Conservation (phyloP, 331 rosid genomes). For the Rosa hybrid region DNA sequence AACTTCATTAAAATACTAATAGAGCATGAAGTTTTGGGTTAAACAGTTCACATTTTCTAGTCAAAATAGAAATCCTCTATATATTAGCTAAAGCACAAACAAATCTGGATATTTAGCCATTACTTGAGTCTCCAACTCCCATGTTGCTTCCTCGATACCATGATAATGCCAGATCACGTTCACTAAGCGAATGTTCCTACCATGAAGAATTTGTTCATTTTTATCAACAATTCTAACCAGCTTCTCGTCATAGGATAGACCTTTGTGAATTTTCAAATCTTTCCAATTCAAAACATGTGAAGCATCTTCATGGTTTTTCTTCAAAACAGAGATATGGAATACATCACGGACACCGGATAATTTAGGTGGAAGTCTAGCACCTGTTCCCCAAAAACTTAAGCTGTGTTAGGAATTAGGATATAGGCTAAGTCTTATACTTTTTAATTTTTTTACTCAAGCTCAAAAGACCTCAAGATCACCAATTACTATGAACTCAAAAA, state of each 20-base stretch:
- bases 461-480: neutral
- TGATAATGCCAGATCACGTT: no score
- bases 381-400: neutral
- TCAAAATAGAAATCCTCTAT: neutral
- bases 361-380: neutral
- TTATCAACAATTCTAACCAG: no score
- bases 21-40: neutral
- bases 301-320: no score
- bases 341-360: neutral
- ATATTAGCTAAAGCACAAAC: neutral
- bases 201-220: no score
- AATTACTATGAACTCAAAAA: neutral
- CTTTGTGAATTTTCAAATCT: no score
- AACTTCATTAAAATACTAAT: neutral
- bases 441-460: no score
- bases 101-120: conserved; percentile 5
- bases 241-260: no score
- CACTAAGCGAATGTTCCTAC: no score
- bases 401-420: neutral
- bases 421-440: neutral
- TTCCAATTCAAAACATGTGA: no score
- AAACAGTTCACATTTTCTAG: neutral
- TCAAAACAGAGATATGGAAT: neutral
- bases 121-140: neutral
- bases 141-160: no score